A percentile compares a stretch with the other conserved stretches of the same genome.
phyloP scores from a whole-genome alignment of 2,329 filamentous ascomycete species.

The Aspergillus luchuensis region DNA sequence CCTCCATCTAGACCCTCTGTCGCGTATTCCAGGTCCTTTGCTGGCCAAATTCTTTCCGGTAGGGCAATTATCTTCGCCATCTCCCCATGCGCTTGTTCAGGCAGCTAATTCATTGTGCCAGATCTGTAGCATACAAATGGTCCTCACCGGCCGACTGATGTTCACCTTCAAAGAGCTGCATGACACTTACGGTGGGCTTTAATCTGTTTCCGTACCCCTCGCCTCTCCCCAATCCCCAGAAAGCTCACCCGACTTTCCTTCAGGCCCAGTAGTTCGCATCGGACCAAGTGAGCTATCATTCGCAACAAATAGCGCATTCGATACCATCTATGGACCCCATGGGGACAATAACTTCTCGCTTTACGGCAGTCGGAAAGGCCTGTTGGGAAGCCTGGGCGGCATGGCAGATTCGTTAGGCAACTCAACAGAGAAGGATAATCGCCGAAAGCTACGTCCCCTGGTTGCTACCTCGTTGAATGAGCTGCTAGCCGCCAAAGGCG shows the following conservation, averaged over 20 bases:
- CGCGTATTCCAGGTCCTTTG: not conserved
- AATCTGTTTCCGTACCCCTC: not conserved
- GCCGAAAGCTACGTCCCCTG: not conserved
- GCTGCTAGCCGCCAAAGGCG: not conserved
- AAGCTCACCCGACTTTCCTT: too few species aligned
- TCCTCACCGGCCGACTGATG: not conserved
- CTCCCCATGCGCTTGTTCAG: too few species aligned
- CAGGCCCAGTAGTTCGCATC: not conserved
- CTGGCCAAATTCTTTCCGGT: not conserved
- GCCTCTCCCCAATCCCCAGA: too few species aligned
- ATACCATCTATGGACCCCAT: not conserved
- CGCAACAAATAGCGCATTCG: not conserved
- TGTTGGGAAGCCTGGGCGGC: not conserved
- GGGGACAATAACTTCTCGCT: not conserved
- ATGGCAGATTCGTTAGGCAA: not conserved
- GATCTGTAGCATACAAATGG: not conserved
- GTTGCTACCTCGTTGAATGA: not conserved
- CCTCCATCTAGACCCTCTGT: not conserved
- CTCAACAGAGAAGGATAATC: not conserved
- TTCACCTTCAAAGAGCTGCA: not conserved
- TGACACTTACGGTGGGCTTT: not conserved
- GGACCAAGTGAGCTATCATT: not conserved
- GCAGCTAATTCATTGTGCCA: not conserved
- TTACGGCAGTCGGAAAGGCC: not conserved
- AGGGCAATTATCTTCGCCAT: fast-evolving